phyloP scores from a whole-genome alignment of 352 stramenopile genomes.

The Pythium oligandrum region DNA sequence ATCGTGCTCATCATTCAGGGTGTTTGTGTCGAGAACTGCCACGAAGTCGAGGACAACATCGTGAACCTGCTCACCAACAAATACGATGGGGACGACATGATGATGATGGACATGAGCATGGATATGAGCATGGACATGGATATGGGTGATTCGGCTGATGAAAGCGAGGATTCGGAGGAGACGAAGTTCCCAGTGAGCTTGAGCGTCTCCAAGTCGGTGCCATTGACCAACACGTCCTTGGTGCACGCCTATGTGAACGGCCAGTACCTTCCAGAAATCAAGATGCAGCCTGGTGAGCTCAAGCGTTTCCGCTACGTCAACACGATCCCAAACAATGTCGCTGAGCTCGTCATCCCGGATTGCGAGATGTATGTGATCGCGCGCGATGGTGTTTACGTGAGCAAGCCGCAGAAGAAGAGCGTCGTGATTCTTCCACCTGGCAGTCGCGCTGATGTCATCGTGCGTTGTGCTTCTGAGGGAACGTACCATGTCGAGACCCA shows the following conservation, averaged over 20 bases:
- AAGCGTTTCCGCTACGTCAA: constrained; percentile 73
- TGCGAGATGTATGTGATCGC: constrained; percentile 59
- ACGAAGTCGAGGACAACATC: constrained; percentile 52
- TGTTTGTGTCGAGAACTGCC: constrained; percentile 65
- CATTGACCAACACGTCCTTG: constrained; percentile 67
- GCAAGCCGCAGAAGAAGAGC: constrained; percentile 28
- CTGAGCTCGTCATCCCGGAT: constrained; percentile 49
- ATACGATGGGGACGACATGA: constrained; percentile 21
- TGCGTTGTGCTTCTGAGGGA: constrained; percentile 40
- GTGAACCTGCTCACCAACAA: constrained; percentile 55
- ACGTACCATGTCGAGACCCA: constrained; percentile 57
- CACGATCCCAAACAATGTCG: constrained; percentile 79
- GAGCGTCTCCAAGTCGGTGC: constrained; percentile 34
- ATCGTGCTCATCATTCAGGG: constrained; percentile 62
- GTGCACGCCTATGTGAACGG: constrained; percentile 72
- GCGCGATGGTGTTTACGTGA: constrained; percentile 69
- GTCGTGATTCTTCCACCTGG: constrained; percentile 65
- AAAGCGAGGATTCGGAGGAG: constrained; percentile 13
- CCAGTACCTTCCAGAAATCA: constrained; percentile 56
- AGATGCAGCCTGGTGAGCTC: constrained; percentile 44
- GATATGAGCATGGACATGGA: constrained; percentile 16
- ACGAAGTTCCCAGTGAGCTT: constrained; percentile 37
- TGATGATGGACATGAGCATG: constrained; percentile 24
- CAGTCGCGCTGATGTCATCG: constrained; percentile 53
- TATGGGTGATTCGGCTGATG: constrained; percentile 6